Evolutionary conservation across 495 filamentous ascomycete genomes (phyloP).

Genomic region (Bacidia gigantensis): DNA sequence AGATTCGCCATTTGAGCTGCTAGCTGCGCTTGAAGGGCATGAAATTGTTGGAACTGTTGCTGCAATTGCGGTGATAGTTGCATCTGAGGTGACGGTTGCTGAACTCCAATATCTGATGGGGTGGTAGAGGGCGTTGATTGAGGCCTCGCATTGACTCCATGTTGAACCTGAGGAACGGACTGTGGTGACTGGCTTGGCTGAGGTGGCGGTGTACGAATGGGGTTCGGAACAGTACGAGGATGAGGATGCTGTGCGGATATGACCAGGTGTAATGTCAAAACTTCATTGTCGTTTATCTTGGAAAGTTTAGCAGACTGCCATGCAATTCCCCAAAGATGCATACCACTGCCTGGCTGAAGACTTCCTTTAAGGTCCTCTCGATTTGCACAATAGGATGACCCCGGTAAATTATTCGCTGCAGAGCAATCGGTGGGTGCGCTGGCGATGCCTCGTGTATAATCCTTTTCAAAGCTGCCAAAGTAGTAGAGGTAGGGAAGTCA

Average conservation of each 20-base stretch:
- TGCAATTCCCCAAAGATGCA: conserved; percentile 15
- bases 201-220: neutral
- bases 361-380: conserved; percentile 37
- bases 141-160: neutral
- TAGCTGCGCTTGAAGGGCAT: conserved; percentile 2
- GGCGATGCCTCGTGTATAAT: conserved; percentile 43
- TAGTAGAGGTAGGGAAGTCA: conserved; percentile 38
- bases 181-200: neutral
- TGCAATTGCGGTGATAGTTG: conserved; percentile 11
- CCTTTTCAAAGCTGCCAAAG: conserved; percentile 45
- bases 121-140: conserved; percentile 8
- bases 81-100: neutral
- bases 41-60: conserved; percentile 3
- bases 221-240: neutral
- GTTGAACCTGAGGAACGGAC: neutral
- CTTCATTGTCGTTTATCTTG: conserved; percentile 33
- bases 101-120: neutral
- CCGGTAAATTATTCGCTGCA: conserved; percentile 53
- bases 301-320: neutral
- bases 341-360: conserved; percentile 46
- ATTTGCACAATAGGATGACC: conserved; percentile 45
- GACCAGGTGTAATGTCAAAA: conserved; percentile 51
- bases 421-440: conserved; percentile 34
- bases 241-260: conserved; percentile 25
- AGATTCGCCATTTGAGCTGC: neutral